A percentile compares a stretch with the other conserved stretches of the same genome.
Conservation (phyloP, 2,329 filamentous ascomycete species). For the Botryosphaeria dothidea region DNA sequence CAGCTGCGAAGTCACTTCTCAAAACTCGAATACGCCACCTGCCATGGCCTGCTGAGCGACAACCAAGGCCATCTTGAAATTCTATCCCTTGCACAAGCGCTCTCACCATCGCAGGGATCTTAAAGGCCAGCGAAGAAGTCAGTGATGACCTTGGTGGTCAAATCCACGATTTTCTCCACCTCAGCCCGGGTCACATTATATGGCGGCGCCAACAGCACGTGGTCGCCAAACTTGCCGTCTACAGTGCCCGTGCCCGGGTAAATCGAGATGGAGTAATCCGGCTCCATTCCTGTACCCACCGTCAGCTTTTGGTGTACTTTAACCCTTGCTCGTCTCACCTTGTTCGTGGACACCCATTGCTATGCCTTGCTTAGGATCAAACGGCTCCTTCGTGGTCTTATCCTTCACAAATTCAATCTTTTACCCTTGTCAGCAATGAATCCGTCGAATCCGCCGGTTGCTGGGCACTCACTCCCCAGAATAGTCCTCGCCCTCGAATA, state of each 20-base stretch:
- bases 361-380: constrained; percentile 47
- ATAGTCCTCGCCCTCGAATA: constrained; percentile 61
- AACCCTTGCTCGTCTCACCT: constrained; percentile 39
- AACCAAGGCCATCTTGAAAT: not conserved
- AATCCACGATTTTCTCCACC: constrained; percentile 57
- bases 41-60: not conserved
- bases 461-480: constrained; percentile 53
- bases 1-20: not conserved
- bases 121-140: constrained; percentile 43
- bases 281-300: constrained; percentile 36
- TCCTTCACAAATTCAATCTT: constrained; percentile 61
- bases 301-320: constrained; percentile 13
- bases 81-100: too few species aligned
- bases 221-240: constrained; percentile 64
- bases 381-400: constrained; percentile 56
- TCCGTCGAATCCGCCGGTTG: not conserved
- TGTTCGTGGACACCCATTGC: constrained; percentile 54
- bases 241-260: constrained; percentile 66
- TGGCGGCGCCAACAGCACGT: constrained; percentile 68
- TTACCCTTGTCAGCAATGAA: constrained; percentile 20
- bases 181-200: constrained; percentile 63
- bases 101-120: not conserved
- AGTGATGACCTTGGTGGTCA: constrained; percentile 52
- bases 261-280: constrained; percentile 55
- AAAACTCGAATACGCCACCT: not conserved